Base-by-base conservation (phyloP, 225 moss, liverwort and hornwort genomes). In the Physcomitrellopsis africana region DNA sequence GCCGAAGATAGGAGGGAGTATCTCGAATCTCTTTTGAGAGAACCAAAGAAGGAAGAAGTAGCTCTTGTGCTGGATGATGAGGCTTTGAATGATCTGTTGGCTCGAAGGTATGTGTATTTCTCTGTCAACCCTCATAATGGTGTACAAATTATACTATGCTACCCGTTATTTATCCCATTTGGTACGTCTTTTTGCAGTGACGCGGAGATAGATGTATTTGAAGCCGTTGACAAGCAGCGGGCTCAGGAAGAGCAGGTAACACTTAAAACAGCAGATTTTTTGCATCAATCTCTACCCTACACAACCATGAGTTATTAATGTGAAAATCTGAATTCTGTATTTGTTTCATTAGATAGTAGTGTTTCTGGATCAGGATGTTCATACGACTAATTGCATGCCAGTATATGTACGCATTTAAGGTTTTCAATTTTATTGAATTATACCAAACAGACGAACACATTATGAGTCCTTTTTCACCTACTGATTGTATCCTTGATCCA, bases 1-100 rank as follows among this genome's bases (percentile, higher is more conserved):
- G 95, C 99, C 58, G 99, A 99, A 86, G 99, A 99, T 80, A 86
- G 99, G 72, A 89, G 95, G 82, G 99, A 99, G 62, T 99, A 99
- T 76, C 89, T 99, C 24, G 99, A 99, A 80, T 89, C 99, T 63
- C 88, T 99, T 26, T 86, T 99, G 58, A 87, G 99, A 82, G 99
- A 99, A 79, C 84, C 91, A 5, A 99, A 99, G 82, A 99, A 95
- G 79, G 99, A 99, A 68, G 99, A 99, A 63, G 86, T 95, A 61
- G 93, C 99, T 77, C 92, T 92, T 80, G 93, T 99, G 22, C 90
- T 95, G 65, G 83, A 91, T 76, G 99, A 99, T 61, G 99, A 99
- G 68, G 99, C 93, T 23, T 79, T 99, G 42, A 99, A 99, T 79
- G 90, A 99, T 72, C 76, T 95, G 73, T 70, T 99, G 68, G 99